Conservation (phyloP, 2,329 filamentous ascomycete species). For the Domatiomyces catenatus region DNA sequence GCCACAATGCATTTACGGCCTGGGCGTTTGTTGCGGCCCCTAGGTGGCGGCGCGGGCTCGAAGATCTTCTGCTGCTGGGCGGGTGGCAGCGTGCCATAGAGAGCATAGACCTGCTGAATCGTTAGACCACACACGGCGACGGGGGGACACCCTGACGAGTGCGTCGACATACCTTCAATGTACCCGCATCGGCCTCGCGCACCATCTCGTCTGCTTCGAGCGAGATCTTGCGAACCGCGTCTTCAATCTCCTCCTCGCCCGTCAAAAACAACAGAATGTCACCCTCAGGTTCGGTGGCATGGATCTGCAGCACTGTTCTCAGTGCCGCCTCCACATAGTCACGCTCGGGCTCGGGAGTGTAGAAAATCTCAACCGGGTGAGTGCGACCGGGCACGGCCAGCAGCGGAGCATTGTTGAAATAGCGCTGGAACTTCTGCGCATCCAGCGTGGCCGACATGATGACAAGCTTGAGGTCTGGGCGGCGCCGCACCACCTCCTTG, state of each 20-base stretch:
- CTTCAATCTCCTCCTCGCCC: conserved; percentile 96
- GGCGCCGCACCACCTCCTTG: conserved; percentile 70
- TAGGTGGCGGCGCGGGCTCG: conserved; percentile 63
- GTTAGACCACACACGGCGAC: not conserved
- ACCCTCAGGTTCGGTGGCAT: conserved; percentile 79
- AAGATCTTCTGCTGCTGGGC: conserved; percentile 92
- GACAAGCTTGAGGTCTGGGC: conserved; percentile 89
- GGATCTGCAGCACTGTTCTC: conserved; percentile 89
- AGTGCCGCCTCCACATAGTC: conserved; percentile 95
- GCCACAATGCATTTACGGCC: conserved; percentile 90
- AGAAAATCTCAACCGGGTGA: conserved; percentile 94
- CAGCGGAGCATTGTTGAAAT: conserved; percentile 88
- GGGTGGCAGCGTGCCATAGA: conserved; percentile 86
- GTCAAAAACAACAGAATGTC: conserved; percentile 92
- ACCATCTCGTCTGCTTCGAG: conserved; percentile 86
- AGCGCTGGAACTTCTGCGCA: conserved; percentile 92
- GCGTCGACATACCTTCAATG: conserved; percentile 39
- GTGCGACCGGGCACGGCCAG: conserved; percentile 90
- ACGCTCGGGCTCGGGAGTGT: conserved; percentile 86
- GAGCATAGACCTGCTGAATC: conserved; percentile 51
- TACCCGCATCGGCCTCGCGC: conserved; percentile 79
- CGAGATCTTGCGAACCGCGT: conserved; percentile 79
- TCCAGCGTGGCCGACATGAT: conserved; percentile 98
- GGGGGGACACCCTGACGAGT: not conserved
- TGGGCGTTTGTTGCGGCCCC: conserved; percentile 60